phyloP scores from a whole-genome alignment of 2,329 filamentous ascomycete species.

The Knufia petricola region DNA sequence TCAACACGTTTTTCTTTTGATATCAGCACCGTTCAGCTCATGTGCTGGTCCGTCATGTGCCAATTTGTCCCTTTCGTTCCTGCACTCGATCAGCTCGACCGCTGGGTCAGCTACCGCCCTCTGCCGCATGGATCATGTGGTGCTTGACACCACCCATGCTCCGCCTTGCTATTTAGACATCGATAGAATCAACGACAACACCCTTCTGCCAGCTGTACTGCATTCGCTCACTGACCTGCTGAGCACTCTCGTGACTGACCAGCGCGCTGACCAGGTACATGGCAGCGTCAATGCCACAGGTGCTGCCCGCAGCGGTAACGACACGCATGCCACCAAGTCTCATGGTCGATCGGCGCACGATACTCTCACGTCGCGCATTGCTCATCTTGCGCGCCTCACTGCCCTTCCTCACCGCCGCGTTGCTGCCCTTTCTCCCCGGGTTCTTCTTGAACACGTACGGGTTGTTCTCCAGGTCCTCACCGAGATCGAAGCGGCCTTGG shows the following conservation, averaged over 20 bases:
- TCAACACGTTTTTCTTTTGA: not conserved
- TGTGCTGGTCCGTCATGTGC: not conserved
- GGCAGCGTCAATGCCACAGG: constrained; percentile 71
- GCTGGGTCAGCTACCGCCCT: not conserved
- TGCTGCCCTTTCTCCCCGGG: constrained; percentile 51
- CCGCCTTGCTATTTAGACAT: constrained; percentile 19
- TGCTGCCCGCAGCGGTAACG: constrained; percentile 69
- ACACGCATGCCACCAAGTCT: constrained; percentile 60
- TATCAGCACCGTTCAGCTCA: not conserved
- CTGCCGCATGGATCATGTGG: not conserved
- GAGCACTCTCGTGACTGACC: constrained; percentile 65
- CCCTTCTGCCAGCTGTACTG: constrained; percentile 62
- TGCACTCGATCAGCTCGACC: not conserved
- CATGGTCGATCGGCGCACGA: constrained; percentile 67
- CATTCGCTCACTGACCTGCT: constrained; percentile 64
- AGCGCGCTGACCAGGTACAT: constrained; percentile 78
- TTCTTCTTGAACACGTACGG: constrained; percentile 67
- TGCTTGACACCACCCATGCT: too few species aligned
- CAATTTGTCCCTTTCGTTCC: not conserved
- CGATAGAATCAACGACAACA: constrained; percentile 23
- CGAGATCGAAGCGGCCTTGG: constrained; percentile 76
- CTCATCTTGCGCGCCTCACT: constrained; percentile 72
- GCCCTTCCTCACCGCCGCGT: constrained; percentile 56
- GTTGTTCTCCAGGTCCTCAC: constrained; percentile 63
- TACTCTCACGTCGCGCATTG: constrained; percentile 66